These are phyloP conservation scores for Trichoderma semiorbis DNA, from an alignment of 2,329 filamentous ascomycete genomes.

Conservation along the genomic window DNA sequence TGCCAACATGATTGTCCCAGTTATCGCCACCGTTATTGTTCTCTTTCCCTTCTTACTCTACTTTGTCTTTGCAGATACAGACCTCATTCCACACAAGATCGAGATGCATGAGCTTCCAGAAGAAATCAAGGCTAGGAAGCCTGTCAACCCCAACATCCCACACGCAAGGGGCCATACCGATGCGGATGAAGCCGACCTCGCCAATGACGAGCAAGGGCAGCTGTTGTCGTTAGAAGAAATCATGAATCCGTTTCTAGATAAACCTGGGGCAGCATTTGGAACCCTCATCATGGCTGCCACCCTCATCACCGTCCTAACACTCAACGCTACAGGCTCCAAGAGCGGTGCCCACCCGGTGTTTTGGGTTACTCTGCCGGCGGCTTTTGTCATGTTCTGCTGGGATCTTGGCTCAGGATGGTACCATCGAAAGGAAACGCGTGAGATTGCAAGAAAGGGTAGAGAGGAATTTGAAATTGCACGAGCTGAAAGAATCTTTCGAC, in stretches of 20 bases:
- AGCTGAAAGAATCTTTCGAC: conserved; percentile 20
- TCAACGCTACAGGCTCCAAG: conserved; percentile 59
- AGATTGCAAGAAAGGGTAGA: conserved; percentile 56
- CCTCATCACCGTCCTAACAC: conserved; percentile 59
- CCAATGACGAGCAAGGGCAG: conserved; percentile 50
- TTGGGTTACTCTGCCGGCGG: conserved; percentile 67
- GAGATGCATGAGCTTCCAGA: conserved; percentile 65
- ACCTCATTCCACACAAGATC: conserved; percentile 62
- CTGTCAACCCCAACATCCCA: conserved; percentile 71
- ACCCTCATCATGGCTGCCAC: conserved; percentile 64
- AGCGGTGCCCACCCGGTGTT: conserved; percentile 57
- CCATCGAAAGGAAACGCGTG: conserved; percentile 58
- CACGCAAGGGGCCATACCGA: conserved; percentile 54
- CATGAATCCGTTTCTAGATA: conserved; percentile 72
- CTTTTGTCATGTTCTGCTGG: conserved; percentile 65
- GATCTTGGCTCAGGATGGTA: conserved; percentile 63
- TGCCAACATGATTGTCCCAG: conserved; percentile 73
- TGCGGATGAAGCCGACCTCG: conserved; percentile 45
- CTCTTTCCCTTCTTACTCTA: conserved; percentile 69
- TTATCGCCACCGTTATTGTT: conserved; percentile 63
- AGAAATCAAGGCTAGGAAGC: conserved; percentile 51
- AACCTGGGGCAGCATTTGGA: conserved; percentile 61
- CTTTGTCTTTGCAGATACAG: conserved; percentile 62
- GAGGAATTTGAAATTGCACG: conserved; percentile 25
- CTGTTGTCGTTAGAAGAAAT: conserved; percentile 66